phyloP scores from a whole-genome alignment of 805 yeast genomes.

The Yamadazyma endophytica region DNA sequence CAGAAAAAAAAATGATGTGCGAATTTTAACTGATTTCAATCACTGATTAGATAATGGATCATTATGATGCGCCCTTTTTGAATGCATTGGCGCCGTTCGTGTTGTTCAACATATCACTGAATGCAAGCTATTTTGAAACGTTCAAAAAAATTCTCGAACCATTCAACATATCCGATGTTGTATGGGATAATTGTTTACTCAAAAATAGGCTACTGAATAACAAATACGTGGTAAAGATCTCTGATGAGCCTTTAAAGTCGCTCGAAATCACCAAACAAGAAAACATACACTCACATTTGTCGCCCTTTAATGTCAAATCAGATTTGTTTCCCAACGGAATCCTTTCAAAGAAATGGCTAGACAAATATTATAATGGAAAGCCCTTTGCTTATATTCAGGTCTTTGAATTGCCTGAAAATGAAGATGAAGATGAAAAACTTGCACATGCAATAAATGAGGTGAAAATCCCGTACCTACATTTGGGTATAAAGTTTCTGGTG shows the following conservation, averaged over 20 bases:
- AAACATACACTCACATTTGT: constrained; percentile 23
- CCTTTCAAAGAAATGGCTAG: constrained; percentile 30
- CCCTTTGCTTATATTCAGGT: constrained; percentile 30
- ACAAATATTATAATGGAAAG: constrained; percentile 23
- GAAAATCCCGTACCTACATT: constrained; percentile 10
- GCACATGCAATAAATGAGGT: constrained; percentile 13
- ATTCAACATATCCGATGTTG: constrained; percentile 14
- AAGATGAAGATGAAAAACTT: constrained; percentile 12
- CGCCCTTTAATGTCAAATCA: constrained; percentile 35
- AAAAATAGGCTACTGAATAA: constrained; percentile 30
- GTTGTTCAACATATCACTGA: too few species aligned
- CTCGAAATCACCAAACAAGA: constrained; percentile 1
- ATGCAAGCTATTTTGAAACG: too few species aligned
- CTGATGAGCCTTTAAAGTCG: constrained; percentile 3
- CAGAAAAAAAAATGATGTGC: not conserved
- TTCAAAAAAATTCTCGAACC: too few species aligned
- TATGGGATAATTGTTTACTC: constrained; percentile 38
- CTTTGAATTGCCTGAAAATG: constrained; percentile 12
- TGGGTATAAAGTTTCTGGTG: constrained; percentile 18
- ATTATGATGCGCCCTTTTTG: constrained; percentile 21
- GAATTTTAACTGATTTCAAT: not conserved
- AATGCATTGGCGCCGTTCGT: constrained; percentile 36
- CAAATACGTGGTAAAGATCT: constrained; percentile 23
- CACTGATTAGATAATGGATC: constrained; percentile 29
- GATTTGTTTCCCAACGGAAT: constrained; percentile 26